Conservation (phyloP, 306 rosid species). For the Vigna radiata region DNA sequence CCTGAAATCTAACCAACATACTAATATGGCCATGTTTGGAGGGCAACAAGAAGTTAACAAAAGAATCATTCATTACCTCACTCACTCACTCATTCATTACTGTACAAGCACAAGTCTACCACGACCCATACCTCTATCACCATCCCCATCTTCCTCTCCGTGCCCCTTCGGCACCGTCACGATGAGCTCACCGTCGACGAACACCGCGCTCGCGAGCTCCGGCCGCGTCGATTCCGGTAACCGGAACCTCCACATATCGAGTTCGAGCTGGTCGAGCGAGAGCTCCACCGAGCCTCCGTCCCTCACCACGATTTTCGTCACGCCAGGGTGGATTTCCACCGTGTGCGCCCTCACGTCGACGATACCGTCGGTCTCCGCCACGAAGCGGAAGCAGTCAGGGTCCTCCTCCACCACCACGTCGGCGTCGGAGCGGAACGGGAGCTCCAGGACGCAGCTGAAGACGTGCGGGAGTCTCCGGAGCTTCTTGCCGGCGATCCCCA, state of each 20-base stretch:
- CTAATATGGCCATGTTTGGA: constrained; percentile 42
- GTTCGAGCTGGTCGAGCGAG: constrained; percentile 76
- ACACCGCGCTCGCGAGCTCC: constrained; percentile 88
- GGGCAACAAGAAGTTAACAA: constrained; percentile 28
- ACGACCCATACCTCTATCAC: constrained; percentile 67
- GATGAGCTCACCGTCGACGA: constrained; percentile 83
- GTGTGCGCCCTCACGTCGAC: constrained; percentile 75
- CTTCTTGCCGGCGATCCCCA: constrained; percentile 68
- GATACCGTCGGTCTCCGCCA: constrained; percentile 67
- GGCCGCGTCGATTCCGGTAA: constrained; percentile 91
- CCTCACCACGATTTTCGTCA: constrained; percentile 87
- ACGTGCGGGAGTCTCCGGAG: constrained; percentile 92
- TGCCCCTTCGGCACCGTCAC: constrained; percentile 90
- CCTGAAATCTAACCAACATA: constrained; percentile 56
- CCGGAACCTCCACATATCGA: constrained; percentile 96
- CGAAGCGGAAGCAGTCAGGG: constrained; percentile 84
- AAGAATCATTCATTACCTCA: constrained; percentile 38
- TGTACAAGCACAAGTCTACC: constrained; percentile 96
- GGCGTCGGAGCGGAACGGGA: constrained; percentile 93
- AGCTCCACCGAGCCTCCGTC: constrained; percentile 68
- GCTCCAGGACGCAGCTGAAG: constrained; percentile 90
- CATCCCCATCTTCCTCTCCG: constrained; percentile 43
- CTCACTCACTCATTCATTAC: constrained; percentile 46
- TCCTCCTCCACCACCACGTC: constrained; percentile 79
- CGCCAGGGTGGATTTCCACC: constrained; percentile 93